phyloP scores from a whole-genome alignment of 306 rosid species.

The Inga leiocalycina region DNA sequence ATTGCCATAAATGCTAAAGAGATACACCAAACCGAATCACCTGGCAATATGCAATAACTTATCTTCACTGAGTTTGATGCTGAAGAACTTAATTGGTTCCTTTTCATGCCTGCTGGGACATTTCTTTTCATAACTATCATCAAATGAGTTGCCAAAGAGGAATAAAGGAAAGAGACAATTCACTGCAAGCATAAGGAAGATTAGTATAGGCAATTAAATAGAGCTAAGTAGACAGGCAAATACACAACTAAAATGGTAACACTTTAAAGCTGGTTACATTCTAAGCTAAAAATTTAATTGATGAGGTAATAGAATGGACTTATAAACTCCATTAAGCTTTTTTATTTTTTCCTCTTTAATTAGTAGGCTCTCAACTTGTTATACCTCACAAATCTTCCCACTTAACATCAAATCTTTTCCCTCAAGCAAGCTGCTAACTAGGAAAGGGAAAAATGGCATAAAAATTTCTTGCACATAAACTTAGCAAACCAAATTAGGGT shows the following conservation, averaged over 20 bases:
- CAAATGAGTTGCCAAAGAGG: conserved; percentile 54
- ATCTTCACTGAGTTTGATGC: conserved; percentile 71
- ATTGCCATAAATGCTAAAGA: conserved; percentile 59
- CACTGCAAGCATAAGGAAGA: conserved; percentile 35
- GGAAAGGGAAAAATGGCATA: neutral
- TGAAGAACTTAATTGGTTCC: conserved; percentile 55
- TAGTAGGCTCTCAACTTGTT: neutral
- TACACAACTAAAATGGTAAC: neutral
- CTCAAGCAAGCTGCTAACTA: neutral
- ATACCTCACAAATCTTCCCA: neutral
- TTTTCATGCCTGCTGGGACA: conserved; percentile 59
- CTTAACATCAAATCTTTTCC: neutral
- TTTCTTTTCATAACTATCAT: conserved; percentile 57
- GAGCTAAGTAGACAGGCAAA: neutral
- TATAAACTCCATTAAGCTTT: neutral
- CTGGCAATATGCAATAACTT: conserved; percentile 57
- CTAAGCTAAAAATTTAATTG: neutral
- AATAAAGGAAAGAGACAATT: conserved; percentile 52
- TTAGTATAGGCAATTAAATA: too few species aligned
- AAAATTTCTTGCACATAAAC: neutral
- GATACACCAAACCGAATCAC: conserved; percentile 72
- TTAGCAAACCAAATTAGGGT: neutral
- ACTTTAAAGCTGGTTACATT: neutral
- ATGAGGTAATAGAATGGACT: neutral
- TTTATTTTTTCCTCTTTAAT: neutral